Evolutionary conservation across 345 rosid species (phyloP).

Genomic region (Mercurialis annua): DNA sequence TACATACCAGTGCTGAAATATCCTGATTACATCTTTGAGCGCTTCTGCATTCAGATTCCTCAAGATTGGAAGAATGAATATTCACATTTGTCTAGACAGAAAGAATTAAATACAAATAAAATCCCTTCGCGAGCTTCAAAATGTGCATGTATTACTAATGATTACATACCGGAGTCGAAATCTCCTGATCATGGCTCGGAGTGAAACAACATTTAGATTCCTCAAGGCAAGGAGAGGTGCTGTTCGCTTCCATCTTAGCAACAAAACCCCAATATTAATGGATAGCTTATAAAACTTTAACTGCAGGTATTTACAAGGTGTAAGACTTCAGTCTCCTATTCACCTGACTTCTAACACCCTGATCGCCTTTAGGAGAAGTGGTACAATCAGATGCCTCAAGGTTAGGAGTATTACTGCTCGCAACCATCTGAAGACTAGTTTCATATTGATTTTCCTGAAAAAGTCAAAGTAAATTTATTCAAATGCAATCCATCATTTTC

Average conservation of each 20-base stretch:
- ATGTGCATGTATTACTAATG: no score
- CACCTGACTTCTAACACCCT: neutral
- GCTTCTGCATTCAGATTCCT: slow-evolving; percentile 14
- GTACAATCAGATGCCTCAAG: neutral
- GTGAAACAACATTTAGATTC: slow-evolving; percentile 12
- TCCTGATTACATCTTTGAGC: slow-evolving; percentile 14
- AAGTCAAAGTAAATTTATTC: no score
- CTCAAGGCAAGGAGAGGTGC: neutral
- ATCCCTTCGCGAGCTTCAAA: no score
- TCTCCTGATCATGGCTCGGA: slow-evolving; percentile 16
- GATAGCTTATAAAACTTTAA: neutral
- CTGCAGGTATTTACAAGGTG: neutral
- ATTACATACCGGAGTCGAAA: neutral
- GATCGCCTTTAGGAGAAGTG: neutral
- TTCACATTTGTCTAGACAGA: neutral
- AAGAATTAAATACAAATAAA: no score
- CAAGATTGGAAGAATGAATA: neutral
- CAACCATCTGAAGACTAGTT: neutral
- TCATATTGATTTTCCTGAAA: no score
- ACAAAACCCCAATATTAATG: neutral
- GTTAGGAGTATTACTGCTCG: neutral
- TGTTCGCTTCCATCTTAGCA: neutral
- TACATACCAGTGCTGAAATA: slow-evolving; percentile 8
- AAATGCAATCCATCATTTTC: no score
- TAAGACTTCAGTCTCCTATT: neutral